Percentiles rank a stretch among this genome's conserved stretches.
Evolutionary conservation across 345 rosid genomes (phyloP).

Genomic region (Citrus inodora): DNA sequence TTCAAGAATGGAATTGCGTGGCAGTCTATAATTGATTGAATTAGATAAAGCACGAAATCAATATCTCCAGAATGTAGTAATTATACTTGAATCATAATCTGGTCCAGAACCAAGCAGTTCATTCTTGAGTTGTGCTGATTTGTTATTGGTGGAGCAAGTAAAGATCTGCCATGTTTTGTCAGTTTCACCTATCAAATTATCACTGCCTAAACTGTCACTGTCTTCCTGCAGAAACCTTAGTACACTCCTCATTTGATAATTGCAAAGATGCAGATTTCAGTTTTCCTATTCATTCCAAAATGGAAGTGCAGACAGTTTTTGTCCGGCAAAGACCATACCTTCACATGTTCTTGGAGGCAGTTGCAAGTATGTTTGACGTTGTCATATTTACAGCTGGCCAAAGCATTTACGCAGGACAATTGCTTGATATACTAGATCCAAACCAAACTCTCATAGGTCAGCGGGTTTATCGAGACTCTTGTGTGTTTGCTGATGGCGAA

Average conservation of each 20-base stretch:
- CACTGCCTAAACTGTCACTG: background rate
- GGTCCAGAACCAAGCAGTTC: background rate
- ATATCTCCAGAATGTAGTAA: background rate
- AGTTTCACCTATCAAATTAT: background rate
- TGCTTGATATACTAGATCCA: conserved; percentile 22
- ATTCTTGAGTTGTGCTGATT: background rate
- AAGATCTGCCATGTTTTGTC: background rate
- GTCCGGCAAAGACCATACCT: conserved; percentile 20
- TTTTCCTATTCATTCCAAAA: conserved; percentile 15
- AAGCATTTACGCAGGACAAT: conserved; percentile 16
- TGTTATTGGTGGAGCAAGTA: background rate
- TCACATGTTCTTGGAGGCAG: conserved; percentile 18
- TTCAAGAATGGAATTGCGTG: background rate
- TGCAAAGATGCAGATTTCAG: conserved; percentile 14
- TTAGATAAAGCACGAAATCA: background rate
- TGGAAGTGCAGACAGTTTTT: conserved; percentile 19
- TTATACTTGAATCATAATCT: background rate
- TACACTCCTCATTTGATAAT: conserved; percentile 17
- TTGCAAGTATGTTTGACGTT: conserved; percentile 21
- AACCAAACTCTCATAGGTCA: conserved; percentile 21
- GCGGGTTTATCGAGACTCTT: conserved; percentile 20
- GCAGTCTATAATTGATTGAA: background rate
- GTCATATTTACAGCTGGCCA: conserved; percentile 23
- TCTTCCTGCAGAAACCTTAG: conserved; percentile 12
- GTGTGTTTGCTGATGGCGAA: conserved; percentile 17